Percentiles rank a stretch among this genome's conserved stretches.
Conservation (phyloP, 140 eudicot species). For the Flaveria floridana region DNA sequence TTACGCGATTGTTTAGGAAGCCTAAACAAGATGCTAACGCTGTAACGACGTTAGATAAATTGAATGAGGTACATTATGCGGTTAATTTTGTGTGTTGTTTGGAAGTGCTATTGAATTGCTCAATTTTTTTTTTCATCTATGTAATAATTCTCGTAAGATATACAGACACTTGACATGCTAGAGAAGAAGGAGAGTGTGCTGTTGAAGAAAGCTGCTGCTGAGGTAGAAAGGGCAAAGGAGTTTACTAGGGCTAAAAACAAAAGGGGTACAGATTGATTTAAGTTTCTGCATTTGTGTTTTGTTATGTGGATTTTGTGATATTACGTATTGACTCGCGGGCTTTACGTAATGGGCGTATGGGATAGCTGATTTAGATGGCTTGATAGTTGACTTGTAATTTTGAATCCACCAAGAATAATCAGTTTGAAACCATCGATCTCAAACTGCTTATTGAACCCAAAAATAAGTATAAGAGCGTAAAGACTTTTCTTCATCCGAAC, state of each 20-base stretch:
- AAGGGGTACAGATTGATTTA: slow-evolving; percentile 31
- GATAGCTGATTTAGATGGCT: too few species aligned
- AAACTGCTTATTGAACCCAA: background rate
- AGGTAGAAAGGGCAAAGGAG: slow-evolving; percentile 45
- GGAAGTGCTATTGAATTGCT: background rate
- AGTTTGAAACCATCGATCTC: too few species aligned
- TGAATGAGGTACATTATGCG: slow-evolving; percentile 36
- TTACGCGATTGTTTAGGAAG: slow-evolving; percentile 39
- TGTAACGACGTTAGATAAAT: slow-evolving; percentile 37
- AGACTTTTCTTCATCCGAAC: background rate
- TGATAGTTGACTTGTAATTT: background rate
- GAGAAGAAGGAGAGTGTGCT: slow-evolving; percentile 48
- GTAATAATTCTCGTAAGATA: background rate
- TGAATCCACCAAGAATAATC: background rate
- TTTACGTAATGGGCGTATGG: too few species aligned
- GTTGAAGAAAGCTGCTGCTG: slow-evolving; percentile 44
- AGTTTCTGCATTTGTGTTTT: too few species aligned
- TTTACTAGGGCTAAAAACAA: slow-evolving; percentile 40
- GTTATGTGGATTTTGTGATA: background rate
- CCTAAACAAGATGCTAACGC: slow-evolving; percentile 43
- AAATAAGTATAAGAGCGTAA: background rate
- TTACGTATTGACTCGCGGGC: too few species aligned
- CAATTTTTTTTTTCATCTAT: background rate
- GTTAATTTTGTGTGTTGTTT: background rate
- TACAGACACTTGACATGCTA: slow-evolving; percentile 46